Evolutionary conservation across 495 filamentous ascomycete species (phyloP).

Genomic region (Diplogelasinospora grovesii): DNA sequence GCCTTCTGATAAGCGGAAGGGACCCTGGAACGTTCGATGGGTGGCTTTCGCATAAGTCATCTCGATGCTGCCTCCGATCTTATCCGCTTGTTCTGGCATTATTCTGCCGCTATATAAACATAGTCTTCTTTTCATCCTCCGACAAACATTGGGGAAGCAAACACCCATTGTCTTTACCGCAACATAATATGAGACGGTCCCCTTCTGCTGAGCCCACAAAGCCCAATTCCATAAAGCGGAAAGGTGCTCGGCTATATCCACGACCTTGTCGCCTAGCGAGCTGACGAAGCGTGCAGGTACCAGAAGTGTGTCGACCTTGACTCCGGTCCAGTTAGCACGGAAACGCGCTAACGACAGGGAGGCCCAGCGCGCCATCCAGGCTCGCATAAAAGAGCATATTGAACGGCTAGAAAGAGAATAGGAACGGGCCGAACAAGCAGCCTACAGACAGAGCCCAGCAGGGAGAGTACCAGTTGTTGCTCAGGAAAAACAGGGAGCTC

Average conservation of each 20-base stretch:
- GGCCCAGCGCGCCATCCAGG: conserved; percentile 78
- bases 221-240: conserved; percentile 29
- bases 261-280: no score
- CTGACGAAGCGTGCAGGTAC: no score
- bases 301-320: conserved; percentile 65
- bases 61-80: no score
- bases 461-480: conserved; percentile 25
- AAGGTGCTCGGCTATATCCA: conserved; percentile 28
- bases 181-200: conserved; percentile 10
- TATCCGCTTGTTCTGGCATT: no score
- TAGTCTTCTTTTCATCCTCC: no score
- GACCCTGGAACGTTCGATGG: no score
- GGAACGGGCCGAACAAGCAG: conserved; percentile 26
- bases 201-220: conserved; percentile 19
- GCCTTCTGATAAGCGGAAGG: no score
- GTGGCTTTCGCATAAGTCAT: no score
- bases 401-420: conserved; percentile 61
- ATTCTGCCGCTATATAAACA: no score
- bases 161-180: background rate
- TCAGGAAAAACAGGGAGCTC: conserved; percentile 31
- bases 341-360: conserved; percentile 88
- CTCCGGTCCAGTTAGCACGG: conserved; percentile 62
- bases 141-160: no score
- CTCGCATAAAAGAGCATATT: conserved; percentile 76
- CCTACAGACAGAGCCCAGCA: no score